Base-by-base conservation (phyloP, 306 rosid genomes). In the Sindora glabra region DNA sequence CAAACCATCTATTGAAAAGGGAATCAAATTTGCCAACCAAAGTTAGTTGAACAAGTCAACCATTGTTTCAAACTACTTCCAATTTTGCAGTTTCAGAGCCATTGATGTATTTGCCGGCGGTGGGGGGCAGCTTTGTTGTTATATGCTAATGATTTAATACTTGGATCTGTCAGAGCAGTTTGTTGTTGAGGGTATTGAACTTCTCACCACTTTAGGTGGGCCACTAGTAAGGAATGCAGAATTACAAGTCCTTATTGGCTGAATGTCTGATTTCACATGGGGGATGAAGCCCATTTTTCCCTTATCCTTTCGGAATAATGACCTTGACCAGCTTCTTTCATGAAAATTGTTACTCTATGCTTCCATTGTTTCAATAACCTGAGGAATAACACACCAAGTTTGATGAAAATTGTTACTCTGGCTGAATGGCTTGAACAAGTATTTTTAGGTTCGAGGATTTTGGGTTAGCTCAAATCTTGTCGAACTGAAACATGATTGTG, bases 1-100 rank as follows among this genome's bases (percentile, higher is more conserved):
- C 45, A 45, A 40, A 63, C 8, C 90, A 17, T 92, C 98, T 7
- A 92, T 92, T 33, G 98, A 92, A 76, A 92, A 92, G 80, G 98
- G 98, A 68, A 76, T 92, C 75, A 70, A 80, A 72, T 92, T 88
- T 36, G 98, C 88, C 64, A 72, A 74, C 69, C 70, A 72, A 69
- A 69, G 54, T 75, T 85, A 83, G 77, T 42, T 56, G 48, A 39
- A 36, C 56, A n/a, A 40, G 46, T 27, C 50, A 49, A 7, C 8
- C 46, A 23, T 22, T 47, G 48, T 49, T 25, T 34, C 62, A 61
- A 54, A 56, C 56, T 12, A 27, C 53, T 48, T 46, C 80, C 76
- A 81, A 56, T 78, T 87, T 85, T 85, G 78, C 70, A 45, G 64
- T 64, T 50, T 64, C 58, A 58, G 58, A 37, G 74, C 59, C 49